These are phyloP conservation scores for Xylaria acuta DNA, from an alignment of 495 filamentous ascomycete species.

Conservation along the genomic window DNA sequence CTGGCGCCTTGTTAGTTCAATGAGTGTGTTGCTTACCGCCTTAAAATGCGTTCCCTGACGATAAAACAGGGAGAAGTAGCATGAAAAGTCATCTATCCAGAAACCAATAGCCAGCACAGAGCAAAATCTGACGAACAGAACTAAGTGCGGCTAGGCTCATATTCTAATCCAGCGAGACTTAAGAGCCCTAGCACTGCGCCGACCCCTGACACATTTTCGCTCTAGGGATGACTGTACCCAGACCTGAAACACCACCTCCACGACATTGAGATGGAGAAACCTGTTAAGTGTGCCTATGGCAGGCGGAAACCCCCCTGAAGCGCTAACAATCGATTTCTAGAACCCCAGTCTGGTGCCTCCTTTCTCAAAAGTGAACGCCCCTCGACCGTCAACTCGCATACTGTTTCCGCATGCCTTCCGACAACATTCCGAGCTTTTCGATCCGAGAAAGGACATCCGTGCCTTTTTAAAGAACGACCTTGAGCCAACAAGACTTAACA, in stretches of 20 bases:
- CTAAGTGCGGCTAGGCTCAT: too few relatives aligned
- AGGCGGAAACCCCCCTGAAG: not conserved
- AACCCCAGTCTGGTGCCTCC: not conserved
- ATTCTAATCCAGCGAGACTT: too few relatives aligned
- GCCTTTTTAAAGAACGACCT: slow-evolving; percentile 1
- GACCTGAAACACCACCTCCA: too few relatives aligned
- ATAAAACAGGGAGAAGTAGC: too few relatives aligned
- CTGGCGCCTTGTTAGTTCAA: not conserved
- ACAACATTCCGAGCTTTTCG: not conserved
- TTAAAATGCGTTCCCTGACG: not conserved
- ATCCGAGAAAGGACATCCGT: not conserved
- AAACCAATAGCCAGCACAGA: too few relatives aligned
- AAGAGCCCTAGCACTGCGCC: too few relatives aligned
- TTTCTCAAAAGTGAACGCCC: not conserved
- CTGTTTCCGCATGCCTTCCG: slow-evolving; percentile 1
- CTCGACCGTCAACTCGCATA: not conserved
- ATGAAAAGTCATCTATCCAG: too few relatives aligned
- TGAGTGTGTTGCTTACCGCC: not conserved
- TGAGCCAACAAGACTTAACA: slow-evolving; percentile 9
- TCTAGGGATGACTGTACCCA: too few relatives aligned
- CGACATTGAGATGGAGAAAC: not conserved
- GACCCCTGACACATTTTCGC: too few relatives aligned
- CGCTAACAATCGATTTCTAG: not conserved
- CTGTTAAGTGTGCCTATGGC: not conserved
- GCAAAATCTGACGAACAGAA: too few relatives aligned